phyloP scores from a whole-genome alignment of 805 yeast genomes.

The Novakomyces olei region DNA sequence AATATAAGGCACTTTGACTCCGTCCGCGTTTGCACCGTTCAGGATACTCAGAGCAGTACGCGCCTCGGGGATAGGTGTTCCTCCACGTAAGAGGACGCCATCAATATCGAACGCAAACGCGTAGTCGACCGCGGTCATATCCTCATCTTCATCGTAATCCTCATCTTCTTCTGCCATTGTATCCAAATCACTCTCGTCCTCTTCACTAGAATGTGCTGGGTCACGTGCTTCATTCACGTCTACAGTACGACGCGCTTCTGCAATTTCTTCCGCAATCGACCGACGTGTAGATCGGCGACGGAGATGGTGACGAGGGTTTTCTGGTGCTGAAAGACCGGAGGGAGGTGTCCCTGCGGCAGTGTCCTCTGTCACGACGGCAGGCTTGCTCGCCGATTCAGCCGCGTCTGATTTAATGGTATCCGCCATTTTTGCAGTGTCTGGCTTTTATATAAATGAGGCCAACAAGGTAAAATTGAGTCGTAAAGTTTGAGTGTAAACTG shows the following conservation, averaged over 20 bases:
- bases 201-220: neutral
- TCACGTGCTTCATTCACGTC: neutral
- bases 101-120: slow-evolving; percentile 47
- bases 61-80: slow-evolving; percentile 65
- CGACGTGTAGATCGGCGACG: neutral
- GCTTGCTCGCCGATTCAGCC: no score
- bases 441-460: no score
- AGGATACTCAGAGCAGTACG: slow-evolving; percentile 46
- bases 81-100: slow-evolving; percentile 73
- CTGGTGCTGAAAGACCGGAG: no score
- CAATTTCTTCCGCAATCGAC: neutral
- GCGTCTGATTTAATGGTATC: no score
- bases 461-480: no score
- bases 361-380: no score
- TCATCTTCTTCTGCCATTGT: neutral
- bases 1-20: slow-evolving; percentile 60
- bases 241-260: neutral
- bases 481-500: no score
- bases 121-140: neutral
- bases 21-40: slow-evolving; percentile 56
- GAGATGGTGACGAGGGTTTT: no score
- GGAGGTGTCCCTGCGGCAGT: no score
- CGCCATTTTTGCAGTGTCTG: no score
- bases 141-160: neutral
- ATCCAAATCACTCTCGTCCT: neutral